phyloP scores from a whole-genome alignment of 495 filamentous ascomycete genomes.

The Hypoxylon subgilvum region DNA sequence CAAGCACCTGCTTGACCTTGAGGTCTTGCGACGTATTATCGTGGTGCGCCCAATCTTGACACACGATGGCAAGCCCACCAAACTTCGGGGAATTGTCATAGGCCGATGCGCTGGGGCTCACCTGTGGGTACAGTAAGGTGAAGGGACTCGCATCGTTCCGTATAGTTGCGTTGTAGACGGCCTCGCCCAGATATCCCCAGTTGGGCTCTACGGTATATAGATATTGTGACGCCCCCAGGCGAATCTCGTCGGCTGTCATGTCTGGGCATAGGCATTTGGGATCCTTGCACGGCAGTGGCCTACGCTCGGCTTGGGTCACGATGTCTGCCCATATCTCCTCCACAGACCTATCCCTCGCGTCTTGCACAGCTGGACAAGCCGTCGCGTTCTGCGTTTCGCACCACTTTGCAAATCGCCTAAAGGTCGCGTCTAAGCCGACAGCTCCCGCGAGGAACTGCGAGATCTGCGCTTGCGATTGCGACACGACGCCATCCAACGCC shows the following conservation, averaged over 20 bases:
- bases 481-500: constrained; percentile 14
- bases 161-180: neutral
- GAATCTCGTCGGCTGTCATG: constrained; percentile 1
- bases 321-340: constrained; percentile 10
- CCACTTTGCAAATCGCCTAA: constrained; percentile 2
- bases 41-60: constrained; percentile 38
- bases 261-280: neutral
- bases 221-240: neutral
- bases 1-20: constrained; percentile 8
- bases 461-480: neutral
- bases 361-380: neutral
- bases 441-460: neutral
- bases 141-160: neutral
- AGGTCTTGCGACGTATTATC: constrained; percentile 22
- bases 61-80: constrained; percentile 26
- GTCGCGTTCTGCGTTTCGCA: constrained; percentile 1
- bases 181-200: neutral
- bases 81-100: constrained; percentile 6
- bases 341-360: neutral
- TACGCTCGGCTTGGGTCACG: neutral
- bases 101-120: neutral
- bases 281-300: neutral
- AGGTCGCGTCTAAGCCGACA: neutral
- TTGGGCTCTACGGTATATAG: neutral
- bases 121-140: neutral